A percentile compares a stretch with the other conserved stretches of the same genome.
Evolutionary conservation across 169 alveolate genomes (phyloP).

Genomic region (Eimeria praecox): DNA sequence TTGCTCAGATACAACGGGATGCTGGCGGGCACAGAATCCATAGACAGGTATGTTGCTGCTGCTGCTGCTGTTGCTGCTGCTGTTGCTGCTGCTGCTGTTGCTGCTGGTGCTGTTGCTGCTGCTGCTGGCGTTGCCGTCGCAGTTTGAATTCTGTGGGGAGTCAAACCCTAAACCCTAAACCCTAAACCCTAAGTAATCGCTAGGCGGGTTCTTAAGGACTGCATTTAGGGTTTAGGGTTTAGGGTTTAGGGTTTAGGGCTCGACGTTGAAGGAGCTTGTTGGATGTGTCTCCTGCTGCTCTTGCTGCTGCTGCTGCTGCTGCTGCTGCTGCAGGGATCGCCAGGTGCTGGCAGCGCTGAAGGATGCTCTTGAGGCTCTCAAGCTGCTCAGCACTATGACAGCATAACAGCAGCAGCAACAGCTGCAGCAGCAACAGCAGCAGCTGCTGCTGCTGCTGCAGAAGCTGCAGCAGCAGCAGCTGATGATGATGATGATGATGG

Average conservation of each 20-base stretch:
- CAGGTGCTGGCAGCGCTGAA: slow-evolving; percentile 27
- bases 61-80: slow-evolving; percentile 46
- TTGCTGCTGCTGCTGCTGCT: slow-evolving; percentile 45
- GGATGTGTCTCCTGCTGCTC: neutral
- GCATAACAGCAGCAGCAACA: neutral
- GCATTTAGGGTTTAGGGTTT: neutral
- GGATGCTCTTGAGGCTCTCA: slow-evolving; percentile 36
- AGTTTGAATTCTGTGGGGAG: neutral
- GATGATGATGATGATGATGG: neutral
- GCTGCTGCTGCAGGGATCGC: slow-evolving; percentile 61
- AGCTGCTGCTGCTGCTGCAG: neutral
- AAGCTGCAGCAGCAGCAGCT: neutral
- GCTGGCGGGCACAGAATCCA: neutral
- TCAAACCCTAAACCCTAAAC: neutral
- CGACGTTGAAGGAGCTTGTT: neutral
- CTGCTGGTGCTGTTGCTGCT: slow-evolving; percentile 11
- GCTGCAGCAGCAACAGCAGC: slow-evolving; percentile 15
- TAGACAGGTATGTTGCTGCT: slow-evolving; percentile 8
- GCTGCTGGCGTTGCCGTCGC: neutral
- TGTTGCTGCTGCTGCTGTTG: slow-evolving; percentile 30
- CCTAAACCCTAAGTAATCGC: neutral
- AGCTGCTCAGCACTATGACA: slow-evolving; percentile 8
- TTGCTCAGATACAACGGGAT: slow-evolving; percentile 9
- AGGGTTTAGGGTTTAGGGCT: slow-evolving; percentile 7
- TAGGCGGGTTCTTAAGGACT: no score